Conservation (phyloP, 768 basidiomycete species). For the Leccinum subgranulosum region DNA sequence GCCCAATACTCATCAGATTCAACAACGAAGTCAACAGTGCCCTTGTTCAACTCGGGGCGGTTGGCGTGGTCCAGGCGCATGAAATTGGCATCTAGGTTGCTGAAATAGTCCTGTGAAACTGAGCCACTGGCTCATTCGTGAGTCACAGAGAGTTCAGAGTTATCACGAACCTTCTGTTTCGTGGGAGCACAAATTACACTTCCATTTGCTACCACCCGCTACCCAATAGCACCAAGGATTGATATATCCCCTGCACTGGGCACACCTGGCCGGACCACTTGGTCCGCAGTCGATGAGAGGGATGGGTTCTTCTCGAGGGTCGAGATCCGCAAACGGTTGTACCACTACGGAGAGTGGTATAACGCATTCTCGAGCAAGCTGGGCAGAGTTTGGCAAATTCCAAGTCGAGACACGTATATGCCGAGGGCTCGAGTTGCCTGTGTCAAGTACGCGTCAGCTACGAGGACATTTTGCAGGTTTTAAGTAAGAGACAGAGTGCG, state of each 20-base stretch:
- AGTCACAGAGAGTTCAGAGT: constrained; percentile 3
- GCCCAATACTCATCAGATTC: constrained; percentile 81
- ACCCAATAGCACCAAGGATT: constrained; percentile 92
- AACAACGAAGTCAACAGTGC: constrained; percentile 89
- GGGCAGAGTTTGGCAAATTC: constrained; percentile 77
- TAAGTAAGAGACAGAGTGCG: background rate
- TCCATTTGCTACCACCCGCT: constrained; percentile 82
- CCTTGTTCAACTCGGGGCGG: constrained; percentile 84
- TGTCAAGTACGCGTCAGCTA: constrained; percentile 14
- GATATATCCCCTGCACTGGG: constrained; percentile 81
- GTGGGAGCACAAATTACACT: constrained; percentile 85
- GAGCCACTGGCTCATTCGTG: constrained; percentile 2
- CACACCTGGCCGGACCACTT: constrained; percentile 80
- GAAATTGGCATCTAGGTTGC: constrained; percentile 72
- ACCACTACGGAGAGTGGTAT: constrained; percentile 83
- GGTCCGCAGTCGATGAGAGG: constrained; percentile 73
- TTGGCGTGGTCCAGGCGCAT: constrained; percentile 76
- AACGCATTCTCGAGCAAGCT: constrained; percentile 75
- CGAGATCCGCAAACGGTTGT: constrained; percentile 87
- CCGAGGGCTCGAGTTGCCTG: constrained; percentile 89
- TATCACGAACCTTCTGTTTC: constrained; percentile 73
- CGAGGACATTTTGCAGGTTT: background rate
- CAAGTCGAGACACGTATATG: constrained; percentile 89
- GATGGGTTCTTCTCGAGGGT: constrained; percentile 72
- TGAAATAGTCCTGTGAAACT: constrained; percentile 85